These are phyloP conservation scores for Penicillium vulpinum DNA, from an alignment of 2,329 filamentous ascomycete species.

Conservation along the genomic window DNA sequence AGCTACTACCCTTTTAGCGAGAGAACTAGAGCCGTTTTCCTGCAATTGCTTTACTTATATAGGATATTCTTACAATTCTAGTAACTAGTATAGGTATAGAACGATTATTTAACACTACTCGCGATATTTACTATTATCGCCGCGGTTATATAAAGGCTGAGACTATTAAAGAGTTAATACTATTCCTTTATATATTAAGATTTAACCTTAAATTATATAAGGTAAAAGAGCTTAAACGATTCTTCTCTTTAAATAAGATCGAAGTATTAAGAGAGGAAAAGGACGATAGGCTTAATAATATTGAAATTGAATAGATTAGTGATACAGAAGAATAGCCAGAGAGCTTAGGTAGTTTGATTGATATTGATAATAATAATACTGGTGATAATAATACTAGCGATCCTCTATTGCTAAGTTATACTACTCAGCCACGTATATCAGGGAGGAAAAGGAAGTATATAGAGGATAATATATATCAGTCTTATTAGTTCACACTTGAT, in stretches of 20 bases:
- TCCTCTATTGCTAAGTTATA: not conserved
- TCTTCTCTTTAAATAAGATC: too few relatives aligned
- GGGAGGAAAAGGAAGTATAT: too few relatives aligned
- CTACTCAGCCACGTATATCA: too few relatives aligned
- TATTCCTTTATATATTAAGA: not conserved
- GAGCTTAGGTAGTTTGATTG: not conserved
- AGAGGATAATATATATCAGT: too few relatives aligned
- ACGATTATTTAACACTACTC: not conserved
- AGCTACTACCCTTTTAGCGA: not conserved
- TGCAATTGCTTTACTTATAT: not conserved
- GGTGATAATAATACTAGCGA: too few relatives aligned
- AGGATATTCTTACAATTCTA: not conserved
- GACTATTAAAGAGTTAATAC: not conserved
- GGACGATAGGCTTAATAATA: not conserved
- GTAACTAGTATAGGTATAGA: not conserved
- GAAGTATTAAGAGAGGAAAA: too few relatives aligned
- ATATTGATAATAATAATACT: not conserved
- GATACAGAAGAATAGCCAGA: not conserved
- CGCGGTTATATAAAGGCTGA: not conserved
- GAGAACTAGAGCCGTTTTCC: not conserved
- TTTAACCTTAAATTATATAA: too few relatives aligned
- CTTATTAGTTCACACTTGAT: too few relatives aligned
- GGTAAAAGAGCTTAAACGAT: too few relatives aligned
- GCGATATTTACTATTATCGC: not conserved
- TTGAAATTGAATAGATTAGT: not conserved